Evolutionary conservation across 208 protist species (phyloP), one percentile per base, ranked within the genome.

Genomic region (Balamuthia mandrillaris): DNA sequence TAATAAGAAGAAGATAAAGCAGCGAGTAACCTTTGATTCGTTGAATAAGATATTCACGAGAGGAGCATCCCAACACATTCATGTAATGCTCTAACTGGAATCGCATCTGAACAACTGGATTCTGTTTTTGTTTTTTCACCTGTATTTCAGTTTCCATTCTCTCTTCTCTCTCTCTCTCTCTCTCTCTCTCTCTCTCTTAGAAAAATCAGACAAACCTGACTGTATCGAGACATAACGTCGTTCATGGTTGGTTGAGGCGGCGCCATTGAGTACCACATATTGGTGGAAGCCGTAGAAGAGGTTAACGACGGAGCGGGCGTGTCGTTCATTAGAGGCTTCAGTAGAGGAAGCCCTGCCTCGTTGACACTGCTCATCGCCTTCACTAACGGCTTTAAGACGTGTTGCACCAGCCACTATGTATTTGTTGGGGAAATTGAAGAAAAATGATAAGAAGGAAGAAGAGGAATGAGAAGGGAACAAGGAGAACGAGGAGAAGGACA

Each of bases 11-110:
- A 7, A 4, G n/a, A 16, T 63, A 18, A 18, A 10, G 10, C 47
- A 52, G 18, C 14, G 47, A 10, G 47, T 10, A n/a, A 77, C 66
- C 41, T 29, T 77, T 77, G 10, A 77, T 37, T 21, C 66, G 29
- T 31, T 77, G 66, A 39, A 77, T 27, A 21, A 77, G 47, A 45
- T 77, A 77, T 18, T 77, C 66, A 18, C 66, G 66, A 4, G 66
- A 77, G 16, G 66, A 45, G 24, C 42, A 77, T 2, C 66, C 66
- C 27, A 56, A 45, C 66, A 77, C 66, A 18, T 77, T 45, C 66
- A 77, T 77, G 42, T 54, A 77, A n/a, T 52, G 27, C 66, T 77
- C 66, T 6, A 77, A 45, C 21, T 41, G 47, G 29, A 56, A 45
- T 29, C 66, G 47, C 42, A 39, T 54, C n/a, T 77, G 66, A 18